phyloP scores from a whole-genome alignment of 2,329 filamentous ascomycete genomes.

The Basipetospora chlamydospora region DNA sequence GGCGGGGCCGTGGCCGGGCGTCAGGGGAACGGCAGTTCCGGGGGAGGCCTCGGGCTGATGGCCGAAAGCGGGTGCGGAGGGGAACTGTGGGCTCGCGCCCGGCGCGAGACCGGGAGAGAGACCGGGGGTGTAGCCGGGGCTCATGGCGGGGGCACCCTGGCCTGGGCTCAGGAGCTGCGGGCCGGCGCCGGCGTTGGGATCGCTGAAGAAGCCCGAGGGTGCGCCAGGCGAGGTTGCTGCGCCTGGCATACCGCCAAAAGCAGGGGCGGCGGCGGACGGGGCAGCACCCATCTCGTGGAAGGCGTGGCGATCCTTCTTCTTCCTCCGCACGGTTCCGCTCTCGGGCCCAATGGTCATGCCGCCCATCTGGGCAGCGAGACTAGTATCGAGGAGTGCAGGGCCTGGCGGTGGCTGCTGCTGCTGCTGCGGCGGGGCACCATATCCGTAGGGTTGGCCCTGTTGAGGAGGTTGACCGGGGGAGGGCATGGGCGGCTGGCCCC shows the following conservation, averaged over 20 bases:
- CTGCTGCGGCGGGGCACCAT: constrained; percentile 18
- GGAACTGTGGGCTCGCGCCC: constrained; percentile 9
- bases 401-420: constrained; percentile 14
- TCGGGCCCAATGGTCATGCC: constrained; percentile 50
- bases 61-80: constrained; percentile 30
- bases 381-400: constrained; percentile 24
- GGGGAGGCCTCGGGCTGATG: constrained; percentile 9
- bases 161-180: constrained; percentile 22
- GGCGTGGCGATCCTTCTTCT: constrained; percentile 93
- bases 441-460: constrained; percentile 10
- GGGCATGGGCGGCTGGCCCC: not conserved
- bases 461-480: not conserved
- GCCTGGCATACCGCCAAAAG: constrained; percentile 50
- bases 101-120: constrained; percentile 1
- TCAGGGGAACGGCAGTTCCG: constrained; percentile 11
- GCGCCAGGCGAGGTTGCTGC: constrained; percentile 15
- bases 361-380: constrained; percentile 59
- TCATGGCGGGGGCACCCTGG: constrained; percentile 15
- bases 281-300: constrained; percentile 79
- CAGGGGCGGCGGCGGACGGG: constrained; percentile 44
- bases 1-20: constrained; percentile 13
- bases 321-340: constrained; percentile 42
- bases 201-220: constrained; percentile 3
- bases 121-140: too few relatives aligned
- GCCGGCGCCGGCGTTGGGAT: constrained; percentile 1